Conservation (phyloP, 176 grass and related monocot species). For the Lolium perenne region DNA sequence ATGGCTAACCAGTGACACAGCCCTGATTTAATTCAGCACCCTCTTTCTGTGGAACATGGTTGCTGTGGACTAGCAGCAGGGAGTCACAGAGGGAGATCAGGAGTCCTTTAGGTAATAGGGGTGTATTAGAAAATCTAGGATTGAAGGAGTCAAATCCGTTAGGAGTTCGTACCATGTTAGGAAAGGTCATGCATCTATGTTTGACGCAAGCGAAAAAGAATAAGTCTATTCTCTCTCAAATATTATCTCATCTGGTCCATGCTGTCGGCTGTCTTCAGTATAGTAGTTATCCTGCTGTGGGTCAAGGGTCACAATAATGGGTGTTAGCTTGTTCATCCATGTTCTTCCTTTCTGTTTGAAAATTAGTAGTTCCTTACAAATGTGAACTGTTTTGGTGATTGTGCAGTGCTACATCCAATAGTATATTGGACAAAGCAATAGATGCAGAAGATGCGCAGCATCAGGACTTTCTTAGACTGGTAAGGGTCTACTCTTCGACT, state of each 20-base stretch:
- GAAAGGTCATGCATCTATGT: not conserved
- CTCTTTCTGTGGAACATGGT: not conserved
- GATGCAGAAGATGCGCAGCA: conserved; percentile 85
- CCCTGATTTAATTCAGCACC: conserved; percentile 15
- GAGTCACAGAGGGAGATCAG: not conserved
- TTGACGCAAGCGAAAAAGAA: not conserved
- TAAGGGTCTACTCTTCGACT: conserved; percentile 39
- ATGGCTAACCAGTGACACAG: not conserved
- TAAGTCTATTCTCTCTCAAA: not conserved
- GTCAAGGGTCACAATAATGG: not conserved
- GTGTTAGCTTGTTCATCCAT: not conserved
- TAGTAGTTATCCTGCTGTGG: not conserved
- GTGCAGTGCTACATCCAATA: conserved; percentile 86
- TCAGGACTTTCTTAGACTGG: conserved; percentile 91
- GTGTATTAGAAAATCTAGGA: no score
- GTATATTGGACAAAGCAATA: conserved; percentile 94
- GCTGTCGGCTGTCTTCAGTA: not conserved
- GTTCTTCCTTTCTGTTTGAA: conserved; percentile 16
- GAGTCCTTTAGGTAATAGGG: not conserved
- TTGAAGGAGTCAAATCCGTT: no score
- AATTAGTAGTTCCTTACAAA: conserved; percentile 18
- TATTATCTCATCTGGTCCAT: not conserved
- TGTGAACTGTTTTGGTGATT: conserved; percentile 31
- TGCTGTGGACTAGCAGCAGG: not conserved
- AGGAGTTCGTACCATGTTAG: not conserved